phyloP scores from a whole-genome alignment of 2,329 filamentous ascomycete genomes.

The Monosporascus sp. region DNA sequence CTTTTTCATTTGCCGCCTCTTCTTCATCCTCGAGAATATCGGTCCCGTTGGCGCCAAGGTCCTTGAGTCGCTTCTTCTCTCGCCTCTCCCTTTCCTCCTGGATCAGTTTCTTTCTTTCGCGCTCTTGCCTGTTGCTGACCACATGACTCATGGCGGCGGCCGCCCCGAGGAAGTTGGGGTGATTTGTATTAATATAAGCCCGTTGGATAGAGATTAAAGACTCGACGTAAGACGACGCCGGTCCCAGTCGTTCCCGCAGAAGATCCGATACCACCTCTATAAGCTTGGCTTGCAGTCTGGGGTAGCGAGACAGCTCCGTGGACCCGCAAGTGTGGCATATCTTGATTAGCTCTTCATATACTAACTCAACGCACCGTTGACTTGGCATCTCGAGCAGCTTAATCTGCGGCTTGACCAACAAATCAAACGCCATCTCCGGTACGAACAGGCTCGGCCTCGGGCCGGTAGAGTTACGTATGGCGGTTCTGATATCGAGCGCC shows the following conservation, averaged over 20 bases:
- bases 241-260: conserved; percentile 84
- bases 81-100: conserved; percentile 83
- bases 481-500: conserved; percentile 89
- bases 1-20: conserved; percentile 48
- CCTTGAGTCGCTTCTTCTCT: conserved; percentile 77
- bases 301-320: conserved; percentile 86
- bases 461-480: conserved; percentile 95
- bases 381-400: conserved; percentile 92
- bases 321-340: conserved; percentile 98
- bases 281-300: conserved; percentile 88
- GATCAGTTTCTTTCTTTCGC: conserved; percentile 74
- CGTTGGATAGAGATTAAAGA: conserved; percentile 95
- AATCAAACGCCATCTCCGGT: conserved; percentile 93
- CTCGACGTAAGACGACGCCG: conserved; percentile 85
- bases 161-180: conserved; percentile 95
- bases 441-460: conserved; percentile 94
- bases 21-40: conserved; percentile 65
- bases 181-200: conserved; percentile 99
- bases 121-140: conserved; percentile 89
- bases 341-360: conserved; percentile 98
- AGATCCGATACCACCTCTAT: conserved; percentile 98
- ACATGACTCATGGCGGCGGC: conserved; percentile 97
- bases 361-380: conserved; percentile 93
- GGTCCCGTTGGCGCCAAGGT: conserved; percentile 73
- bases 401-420: conserved; percentile 97